Percentiles rank a stretch among this genome's conserved stretches.
These are phyloP conservation scores for Solanum sejunctum DNA, from an alignment of 257 asterid genomes.

Conservation along the genomic window DNA sequence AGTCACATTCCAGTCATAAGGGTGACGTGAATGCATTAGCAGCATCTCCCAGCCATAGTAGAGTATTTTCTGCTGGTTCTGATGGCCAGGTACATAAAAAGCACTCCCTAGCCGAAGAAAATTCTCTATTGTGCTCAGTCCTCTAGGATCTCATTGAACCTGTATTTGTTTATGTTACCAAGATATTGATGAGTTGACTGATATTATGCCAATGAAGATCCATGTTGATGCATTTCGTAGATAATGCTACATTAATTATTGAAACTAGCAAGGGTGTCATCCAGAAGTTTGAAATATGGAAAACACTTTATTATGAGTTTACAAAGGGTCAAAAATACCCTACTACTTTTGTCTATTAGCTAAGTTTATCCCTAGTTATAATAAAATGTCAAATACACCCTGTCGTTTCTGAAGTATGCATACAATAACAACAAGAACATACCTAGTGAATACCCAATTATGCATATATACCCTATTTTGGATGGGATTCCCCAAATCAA, in stretches of 20 bases:
- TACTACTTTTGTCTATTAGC: not conserved
- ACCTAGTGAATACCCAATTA: not conserved
- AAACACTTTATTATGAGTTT: not conserved
- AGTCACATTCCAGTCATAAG: constrained; percentile 76
- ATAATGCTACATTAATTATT: not conserved
- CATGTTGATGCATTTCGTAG: not conserved
- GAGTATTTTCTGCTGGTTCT: constrained; percentile 90
- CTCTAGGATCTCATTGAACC: not conserved
- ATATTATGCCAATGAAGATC: not conserved
- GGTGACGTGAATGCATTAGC: constrained; percentile 92
- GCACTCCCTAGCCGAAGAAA: not conserved
- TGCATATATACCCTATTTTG: not conserved
- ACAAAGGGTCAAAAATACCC: not conserved
- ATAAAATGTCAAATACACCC: not conserved
- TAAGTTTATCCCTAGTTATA: not conserved
- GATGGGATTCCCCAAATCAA: not conserved
- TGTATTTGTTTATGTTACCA: not conserved
- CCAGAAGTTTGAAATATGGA: not conserved
- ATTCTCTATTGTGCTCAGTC: not conserved
- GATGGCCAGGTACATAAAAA: constrained; percentile 78
- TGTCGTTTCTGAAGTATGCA: not conserved
- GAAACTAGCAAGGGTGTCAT: not conserved
- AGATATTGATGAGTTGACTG: not conserved
- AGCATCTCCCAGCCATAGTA: constrained; percentile 67
- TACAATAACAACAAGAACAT: too few relatives aligned